phyloP scores from a whole-genome alignment of 257 asterid species.

The Pogostemon cablin region DNA sequence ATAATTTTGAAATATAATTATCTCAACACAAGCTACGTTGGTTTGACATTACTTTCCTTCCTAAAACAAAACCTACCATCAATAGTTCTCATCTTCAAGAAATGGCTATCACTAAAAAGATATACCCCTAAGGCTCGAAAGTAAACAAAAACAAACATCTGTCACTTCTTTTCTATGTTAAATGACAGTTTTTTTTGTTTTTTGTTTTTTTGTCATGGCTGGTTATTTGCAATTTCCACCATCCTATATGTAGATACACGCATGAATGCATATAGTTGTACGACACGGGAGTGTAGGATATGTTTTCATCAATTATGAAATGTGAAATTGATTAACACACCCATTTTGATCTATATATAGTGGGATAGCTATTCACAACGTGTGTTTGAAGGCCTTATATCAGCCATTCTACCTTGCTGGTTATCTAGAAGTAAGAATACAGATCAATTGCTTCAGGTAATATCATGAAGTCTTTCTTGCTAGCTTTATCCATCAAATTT shows the following conservation, averaged over 20 bases:
- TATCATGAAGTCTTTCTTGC: slow-evolving; percentile 14
- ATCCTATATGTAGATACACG: neutral
- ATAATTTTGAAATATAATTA: neutral
- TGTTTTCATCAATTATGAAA: slow-evolving; percentile 6
- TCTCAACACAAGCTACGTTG: neutral
- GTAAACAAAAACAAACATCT: neutral
- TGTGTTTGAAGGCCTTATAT: slow-evolving; percentile 82
- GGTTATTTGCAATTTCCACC: slow-evolving; percentile 6
- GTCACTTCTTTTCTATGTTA: neutral
- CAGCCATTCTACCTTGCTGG: slow-evolving; percentile 92
- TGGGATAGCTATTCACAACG: slow-evolving; percentile 86
- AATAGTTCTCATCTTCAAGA: neutral
- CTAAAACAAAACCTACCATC: neutral
- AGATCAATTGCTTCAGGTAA: slow-evolving; percentile 85
- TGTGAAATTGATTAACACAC: slow-evolving; percentile 25
- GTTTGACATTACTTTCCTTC: neutral
- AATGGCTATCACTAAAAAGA: neutral
- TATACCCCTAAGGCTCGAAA: neutral
- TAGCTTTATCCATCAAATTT: neutral
- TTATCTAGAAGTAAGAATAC: slow-evolving; percentile 55
- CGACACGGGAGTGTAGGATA: neutral
- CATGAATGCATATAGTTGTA: neutral
- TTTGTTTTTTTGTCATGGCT: neutral
- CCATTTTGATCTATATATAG: slow-evolving; percentile 45
- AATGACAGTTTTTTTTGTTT: slow-evolving; percentile 11